phyloP scores from a whole-genome alignment of 2,329 filamentous ascomycete species.

The Dothidotthia symphoricarpi region DNA sequence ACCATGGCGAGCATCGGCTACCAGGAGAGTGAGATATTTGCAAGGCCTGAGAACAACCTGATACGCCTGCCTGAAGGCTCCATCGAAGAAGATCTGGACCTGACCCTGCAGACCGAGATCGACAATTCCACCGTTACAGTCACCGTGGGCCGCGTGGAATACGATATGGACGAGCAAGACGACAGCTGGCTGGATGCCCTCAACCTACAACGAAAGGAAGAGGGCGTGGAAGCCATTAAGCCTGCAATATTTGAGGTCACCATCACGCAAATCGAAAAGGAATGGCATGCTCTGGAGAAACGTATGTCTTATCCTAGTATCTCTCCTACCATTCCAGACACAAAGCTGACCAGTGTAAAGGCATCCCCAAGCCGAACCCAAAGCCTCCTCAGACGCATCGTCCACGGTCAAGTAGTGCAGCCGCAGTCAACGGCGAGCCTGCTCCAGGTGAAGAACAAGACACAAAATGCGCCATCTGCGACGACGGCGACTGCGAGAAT shows the following conservation, averaged over 20 bases:
- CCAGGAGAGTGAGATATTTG: constrained; percentile 88
- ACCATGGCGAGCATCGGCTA: constrained; percentile 96
- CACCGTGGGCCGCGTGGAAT: constrained; percentile 78
- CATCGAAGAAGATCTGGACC: constrained; percentile 63
- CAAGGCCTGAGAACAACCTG: constrained; percentile 71
- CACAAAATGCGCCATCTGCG: constrained; percentile 95
- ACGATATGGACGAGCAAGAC: constrained; percentile 99
- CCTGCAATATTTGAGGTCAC: constrained; percentile 95
- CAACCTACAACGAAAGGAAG: constrained; percentile 72
- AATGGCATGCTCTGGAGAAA: constrained; percentile 95
- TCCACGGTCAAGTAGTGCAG: constrained; percentile 88
- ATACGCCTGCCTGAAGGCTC: constrained; percentile 62
- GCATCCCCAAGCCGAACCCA: constrained; percentile 91
- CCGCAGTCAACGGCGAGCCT: constrained; percentile 91
- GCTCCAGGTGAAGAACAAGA: constrained; percentile 87
- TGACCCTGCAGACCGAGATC: constrained; percentile 58
- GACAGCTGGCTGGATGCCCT: constrained; percentile 90
- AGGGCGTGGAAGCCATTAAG: constrained; percentile 78
- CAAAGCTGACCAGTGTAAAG: constrained; percentile 21
- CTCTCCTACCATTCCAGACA: not conserved
- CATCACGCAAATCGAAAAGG: constrained; percentile 98
- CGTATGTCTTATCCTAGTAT: constrained; percentile 44
- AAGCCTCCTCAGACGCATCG: constrained; percentile 94
- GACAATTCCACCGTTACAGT: constrained; percentile 55
- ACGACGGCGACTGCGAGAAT: constrained; percentile 99